These are phyloP conservation scores for Talaromyces borbonicus DNA, from an alignment of 495 filamentous ascomycete genomes.

Conservation along the genomic window DNA sequence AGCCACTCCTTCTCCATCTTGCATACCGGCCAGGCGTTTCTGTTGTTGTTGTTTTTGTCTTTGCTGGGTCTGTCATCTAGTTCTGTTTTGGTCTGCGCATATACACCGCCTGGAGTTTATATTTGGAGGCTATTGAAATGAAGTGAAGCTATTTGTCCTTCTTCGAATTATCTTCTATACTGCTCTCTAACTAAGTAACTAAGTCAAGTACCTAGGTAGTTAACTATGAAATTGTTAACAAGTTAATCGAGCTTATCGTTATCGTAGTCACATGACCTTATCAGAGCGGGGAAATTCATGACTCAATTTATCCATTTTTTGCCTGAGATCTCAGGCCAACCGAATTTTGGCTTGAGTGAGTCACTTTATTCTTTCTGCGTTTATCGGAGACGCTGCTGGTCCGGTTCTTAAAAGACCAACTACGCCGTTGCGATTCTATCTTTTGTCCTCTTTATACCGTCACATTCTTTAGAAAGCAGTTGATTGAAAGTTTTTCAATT, in stretches of 20 bases:
- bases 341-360: not conserved
- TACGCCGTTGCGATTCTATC: not conserved
- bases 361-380: not conserved
- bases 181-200: too few species aligned
- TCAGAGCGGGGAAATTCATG: not conserved
- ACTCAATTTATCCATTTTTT: not conserved
- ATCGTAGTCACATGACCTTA: conserved; percentile 3
- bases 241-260: not conserved
- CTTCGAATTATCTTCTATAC: too few species aligned
- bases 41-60: not conserved
- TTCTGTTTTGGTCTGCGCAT: too few species aligned
- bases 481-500: not conserved
- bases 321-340: too few species aligned
- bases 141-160: not conserved
- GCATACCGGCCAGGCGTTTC: conserved; percentile 8
- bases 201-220: not conserved
- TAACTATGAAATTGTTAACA: too few species aligned
- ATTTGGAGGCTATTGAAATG: not conserved
- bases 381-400: not conserved
- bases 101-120: conserved; percentile 2
- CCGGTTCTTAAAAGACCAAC: not conserved
- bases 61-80: not conserved
- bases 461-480: not conserved
- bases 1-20: conserved; percentile 8
- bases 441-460: not conserved